A percentile compares a stretch with the other conserved stretches of the same genome.
Evolutionary conservation across 2,329 filamentous ascomycete genomes (phyloP).

Genomic region (Amphichorda felina): DNA sequence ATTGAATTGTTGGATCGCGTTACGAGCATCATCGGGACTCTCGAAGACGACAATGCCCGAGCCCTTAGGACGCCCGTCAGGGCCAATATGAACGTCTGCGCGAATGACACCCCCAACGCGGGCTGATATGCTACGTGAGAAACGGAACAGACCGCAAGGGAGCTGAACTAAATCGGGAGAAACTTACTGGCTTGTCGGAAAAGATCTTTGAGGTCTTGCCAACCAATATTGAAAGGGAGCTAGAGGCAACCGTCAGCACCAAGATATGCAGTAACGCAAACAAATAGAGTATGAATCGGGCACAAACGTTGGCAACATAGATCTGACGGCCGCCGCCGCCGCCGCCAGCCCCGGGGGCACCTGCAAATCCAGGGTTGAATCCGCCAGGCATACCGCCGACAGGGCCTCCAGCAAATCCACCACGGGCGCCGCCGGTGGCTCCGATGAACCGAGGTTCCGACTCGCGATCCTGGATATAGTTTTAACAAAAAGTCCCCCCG

Average conservation of each 20-base stretch:
- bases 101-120: slow-evolving; percentile 74
- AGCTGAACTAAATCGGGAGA: not conserved
- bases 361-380: slow-evolving; percentile 44
- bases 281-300: slow-evolving; percentile 6
- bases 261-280: slow-evolving; percentile 7
- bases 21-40: slow-evolving; percentile 84
- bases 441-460: slow-evolving; percentile 93
- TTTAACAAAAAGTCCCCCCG: not conserved
- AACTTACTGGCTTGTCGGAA: slow-evolving; percentile 93
- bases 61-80: slow-evolving; percentile 88
- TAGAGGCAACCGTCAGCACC: slow-evolving; percentile 25
- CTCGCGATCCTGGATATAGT: slow-evolving; percentile 67
- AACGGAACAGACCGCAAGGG: not conserved
- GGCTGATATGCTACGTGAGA: slow-evolving; percentile 13
- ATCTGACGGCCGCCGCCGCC: slow-evolving; percentile 65
- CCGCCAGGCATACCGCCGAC: slow-evolving; percentile 38
- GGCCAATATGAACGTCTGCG: slow-evolving; percentile 86
- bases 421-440: slow-evolving; percentile 49
- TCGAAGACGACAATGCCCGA: slow-evolving; percentile 97
- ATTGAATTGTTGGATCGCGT: slow-evolving; percentile 95
- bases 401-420: slow-evolving; percentile 40
- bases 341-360: slow-evolving; percentile 33
- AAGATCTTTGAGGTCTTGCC: slow-evolving; percentile 97
- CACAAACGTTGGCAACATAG: slow-evolving; percentile 95
- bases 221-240: slow-evolving; percentile 95